phyloP scores from a whole-genome alignment of 345 rosid species.

The Microthlaspi erraticum region DNA sequence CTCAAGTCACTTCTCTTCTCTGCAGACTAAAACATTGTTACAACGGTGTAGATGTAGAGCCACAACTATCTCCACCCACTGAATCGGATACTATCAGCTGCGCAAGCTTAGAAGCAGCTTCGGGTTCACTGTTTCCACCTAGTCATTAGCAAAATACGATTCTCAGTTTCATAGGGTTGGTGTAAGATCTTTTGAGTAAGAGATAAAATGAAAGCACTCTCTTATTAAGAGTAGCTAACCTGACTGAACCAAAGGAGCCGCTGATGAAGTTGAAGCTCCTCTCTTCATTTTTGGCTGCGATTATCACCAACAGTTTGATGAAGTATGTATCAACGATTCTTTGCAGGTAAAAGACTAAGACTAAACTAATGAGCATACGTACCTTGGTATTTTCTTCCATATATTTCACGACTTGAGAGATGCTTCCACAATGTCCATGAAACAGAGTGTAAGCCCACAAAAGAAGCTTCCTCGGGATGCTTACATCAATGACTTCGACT shows the following conservation, averaged over 20 bases:
- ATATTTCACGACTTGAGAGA: slow-evolving; percentile 74
- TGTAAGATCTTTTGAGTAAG: slow-evolving; percentile 5
- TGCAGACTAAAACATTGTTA: slow-evolving; percentile 36
- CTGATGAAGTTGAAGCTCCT: slow-evolving; percentile 56
- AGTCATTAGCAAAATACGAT: slow-evolving; percentile 21
- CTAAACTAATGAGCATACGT: slow-evolving; percentile 26
- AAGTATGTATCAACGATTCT: slow-evolving; percentile 10
- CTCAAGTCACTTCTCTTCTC: slow-evolving; percentile 42
- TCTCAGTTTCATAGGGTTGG: slow-evolving; percentile 24
- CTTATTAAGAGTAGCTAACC: slow-evolving; percentile 53
- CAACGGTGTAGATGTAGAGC: slow-evolving; percentile 47
- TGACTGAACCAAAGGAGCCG: slow-evolving; percentile 48
- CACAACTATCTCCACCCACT: slow-evolving; percentile 41
- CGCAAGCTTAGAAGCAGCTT: slow-evolving; percentile 39
- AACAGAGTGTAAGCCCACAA: slow-evolving; percentile 85
- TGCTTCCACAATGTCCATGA: slow-evolving; percentile 77
- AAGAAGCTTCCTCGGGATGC: slow-evolving; percentile 91
- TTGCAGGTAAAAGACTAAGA: slow-evolving; percentile 13
- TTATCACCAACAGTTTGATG: slow-evolving; percentile 20
- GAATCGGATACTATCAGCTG: slow-evolving; percentile 37
- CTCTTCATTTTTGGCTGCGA: slow-evolving; percentile 79
- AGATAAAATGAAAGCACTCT: not conserved
- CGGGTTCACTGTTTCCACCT: slow-evolving; percentile 60
- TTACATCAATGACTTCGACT: slow-evolving; percentile 79
- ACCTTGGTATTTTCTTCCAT: slow-evolving; percentile 95